These are phyloP conservation scores for Fonsecaea multimorphosa DNA, from an alignment of 2,329 filamentous ascomycete species.

Conservation along the genomic window DNA sequence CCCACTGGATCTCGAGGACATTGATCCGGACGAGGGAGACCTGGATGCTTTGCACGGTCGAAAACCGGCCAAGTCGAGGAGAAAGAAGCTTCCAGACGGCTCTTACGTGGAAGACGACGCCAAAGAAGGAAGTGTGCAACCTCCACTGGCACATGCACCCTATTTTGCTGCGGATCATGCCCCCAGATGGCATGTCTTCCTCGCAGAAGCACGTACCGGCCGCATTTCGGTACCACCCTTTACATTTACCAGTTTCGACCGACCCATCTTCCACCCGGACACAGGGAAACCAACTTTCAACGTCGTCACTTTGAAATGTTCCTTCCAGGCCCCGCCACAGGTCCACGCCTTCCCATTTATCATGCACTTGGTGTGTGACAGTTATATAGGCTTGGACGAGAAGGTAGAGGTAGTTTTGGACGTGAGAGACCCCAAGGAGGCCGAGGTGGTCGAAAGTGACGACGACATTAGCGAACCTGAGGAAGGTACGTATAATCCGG, in stretches of 20 bases:
- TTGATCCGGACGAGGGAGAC: slow-evolving; percentile 92
- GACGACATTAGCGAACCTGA: slow-evolving; percentile 98
- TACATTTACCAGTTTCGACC: slow-evolving; percentile 91
- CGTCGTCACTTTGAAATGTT: slow-evolving; percentile 94
- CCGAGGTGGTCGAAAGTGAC: slow-evolving; percentile 71
- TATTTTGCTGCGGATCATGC: slow-evolving; percentile 89
- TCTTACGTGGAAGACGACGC: slow-evolving; percentile 57
- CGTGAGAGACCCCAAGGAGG: slow-evolving; percentile 88
- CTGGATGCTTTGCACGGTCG: slow-evolving; percentile 82
- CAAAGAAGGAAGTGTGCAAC: slow-evolving; percentile 69
- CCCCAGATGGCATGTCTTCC: slow-evolving; percentile 91
- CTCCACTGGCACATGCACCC: slow-evolving; percentile 84
- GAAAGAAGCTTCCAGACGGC: slow-evolving; percentile 66
- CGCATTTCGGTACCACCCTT: slow-evolving; percentile 97
- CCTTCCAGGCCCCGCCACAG: slow-evolving; percentile 93
- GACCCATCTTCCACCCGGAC: slow-evolving; percentile 74
- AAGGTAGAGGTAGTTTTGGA: slow-evolving; percentile 88
- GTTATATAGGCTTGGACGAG: slow-evolving; percentile 91
- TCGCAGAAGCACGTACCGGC: slow-evolving; percentile 90
- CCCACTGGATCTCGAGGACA: slow-evolving; percentile 81
- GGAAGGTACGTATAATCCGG: slow-evolving; percentile 73
- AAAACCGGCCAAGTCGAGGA: slow-evolving; percentile 67
- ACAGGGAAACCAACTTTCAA: slow-evolving; percentile 76
- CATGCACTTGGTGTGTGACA: slow-evolving; percentile 92
- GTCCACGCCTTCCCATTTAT: slow-evolving; percentile 92